These are phyloP conservation scores for Neurospora crassa DNA, from an alignment of 2,329 filamentous ascomycete species.

Conservation along the genomic window DNA sequence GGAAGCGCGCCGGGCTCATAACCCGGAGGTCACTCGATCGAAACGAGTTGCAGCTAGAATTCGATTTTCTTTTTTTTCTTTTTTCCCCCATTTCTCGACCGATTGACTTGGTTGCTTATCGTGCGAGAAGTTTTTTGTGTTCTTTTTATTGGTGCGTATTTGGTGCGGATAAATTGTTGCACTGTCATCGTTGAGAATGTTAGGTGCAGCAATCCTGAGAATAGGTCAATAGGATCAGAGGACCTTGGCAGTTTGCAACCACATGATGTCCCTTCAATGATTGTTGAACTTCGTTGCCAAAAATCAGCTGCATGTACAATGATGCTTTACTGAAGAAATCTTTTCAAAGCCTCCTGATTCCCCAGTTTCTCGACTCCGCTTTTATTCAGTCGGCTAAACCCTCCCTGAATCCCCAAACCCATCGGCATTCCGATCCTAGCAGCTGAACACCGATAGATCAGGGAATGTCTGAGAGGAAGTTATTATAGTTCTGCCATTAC, in stretches of 20 bases:
- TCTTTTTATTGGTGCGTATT: neutral
- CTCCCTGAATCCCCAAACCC: no score
- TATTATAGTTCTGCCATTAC: constrained; percentile 19
- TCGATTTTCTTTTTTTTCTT: neutral
- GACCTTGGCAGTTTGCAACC: neutral
- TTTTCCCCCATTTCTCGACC: neutral
- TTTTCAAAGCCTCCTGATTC: no score
- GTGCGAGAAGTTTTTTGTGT: neutral
- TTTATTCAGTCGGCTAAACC: no score
- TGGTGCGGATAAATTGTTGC: neutral
- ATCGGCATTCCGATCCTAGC: constrained; percentile 1
- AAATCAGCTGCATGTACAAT: no score
- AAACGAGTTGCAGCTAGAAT: constrained; percentile 10
- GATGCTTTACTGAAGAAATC: no score
- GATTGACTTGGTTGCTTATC: neutral
- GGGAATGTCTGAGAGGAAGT: constrained; percentile 27
- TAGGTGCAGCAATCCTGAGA: fast-evolving
- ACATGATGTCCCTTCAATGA: neutral
- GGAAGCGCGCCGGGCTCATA: constrained; percentile 13
- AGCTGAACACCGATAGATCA: constrained; percentile 18
- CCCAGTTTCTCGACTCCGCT: no score
- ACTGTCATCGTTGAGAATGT: neutral
- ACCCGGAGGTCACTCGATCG: constrained; percentile 13
- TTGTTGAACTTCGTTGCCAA: no score
- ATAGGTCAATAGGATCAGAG: neutral